Base-by-base conservation (phyloP, 768 basidiomycete species). In the Gymnopilus junonius region DNA sequence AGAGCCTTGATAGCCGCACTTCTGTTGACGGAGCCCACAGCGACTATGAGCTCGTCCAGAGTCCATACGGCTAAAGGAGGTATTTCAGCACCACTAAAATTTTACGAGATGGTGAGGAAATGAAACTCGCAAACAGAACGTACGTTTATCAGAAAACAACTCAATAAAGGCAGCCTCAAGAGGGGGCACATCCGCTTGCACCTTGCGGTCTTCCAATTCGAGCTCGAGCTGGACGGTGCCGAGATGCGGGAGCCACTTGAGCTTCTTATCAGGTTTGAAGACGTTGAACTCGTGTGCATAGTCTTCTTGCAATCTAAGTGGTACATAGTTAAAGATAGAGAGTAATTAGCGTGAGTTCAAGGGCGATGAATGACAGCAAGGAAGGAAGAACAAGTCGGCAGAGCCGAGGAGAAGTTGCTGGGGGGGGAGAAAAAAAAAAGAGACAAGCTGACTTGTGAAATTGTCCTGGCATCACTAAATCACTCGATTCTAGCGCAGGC, bases 161-260 rank as follows among this genome's bases (percentile, higher is more conserved):
- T 97, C 94, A 48, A 97, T 88, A 63, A 97, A 87, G 1, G 94
- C 91, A 7, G 97, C 97, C 71, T 99, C 96, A 17, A 99, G 75
- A 0, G 95, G 94, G 2, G 89, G 87, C 4, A 93, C 94, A 43
- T 94, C 89, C 4, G 85, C 86, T 21, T 86, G 85, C 32, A 97
- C 63, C 4, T 79, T 86, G 11, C 95, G 89, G 72, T 98, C 97
- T 68, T 89, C 83, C 3, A 99, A 81, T 70, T 94, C 87, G 7
- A 99, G 78, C 58, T 93, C 88, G 55, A 99, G 74, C 35, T 86
- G 82, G 39, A 97, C 86, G 1, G 89, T 93, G 0, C 97, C 97
- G 11, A 97, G 85, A 71, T 96, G 91, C 8, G 94, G 90, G 7
- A 98, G 74, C 91, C 94, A 99, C 51, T 87, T 86, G 37, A 99